Conservation (phyloP, 352 stramenopile genomes). For the Phytopythium sindhum region DNA sequence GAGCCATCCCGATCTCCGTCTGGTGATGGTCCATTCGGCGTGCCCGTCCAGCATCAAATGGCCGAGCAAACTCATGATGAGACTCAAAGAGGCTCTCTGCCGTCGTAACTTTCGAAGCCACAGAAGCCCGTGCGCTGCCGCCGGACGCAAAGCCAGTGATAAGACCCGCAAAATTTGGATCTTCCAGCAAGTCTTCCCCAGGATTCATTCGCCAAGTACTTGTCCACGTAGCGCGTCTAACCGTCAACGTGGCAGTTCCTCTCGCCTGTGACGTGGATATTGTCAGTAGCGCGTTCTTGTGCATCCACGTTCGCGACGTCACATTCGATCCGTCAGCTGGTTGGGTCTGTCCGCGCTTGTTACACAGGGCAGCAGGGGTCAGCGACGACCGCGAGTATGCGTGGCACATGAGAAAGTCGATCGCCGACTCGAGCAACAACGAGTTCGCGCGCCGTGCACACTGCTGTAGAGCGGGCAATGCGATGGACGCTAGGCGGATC, state of each 20-base stretch:
- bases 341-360: slow-evolving; percentile 2
- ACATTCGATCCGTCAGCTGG: slow-evolving; percentile 5
- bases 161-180: slow-evolving; percentile 6
- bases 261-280: slow-evolving; percentile 28
- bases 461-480: slow-evolving; percentile 55
- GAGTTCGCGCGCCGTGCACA: slow-evolving; percentile 30
- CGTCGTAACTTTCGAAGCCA: not conserved
- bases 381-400: slow-evolving; percentile 51
- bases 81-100: not conserved
- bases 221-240: slow-evolving; percentile 52
- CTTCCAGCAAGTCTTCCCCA: slow-evolving; percentile 16
- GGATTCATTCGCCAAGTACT: slow-evolving; percentile 42
- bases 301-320: slow-evolving; percentile 40
- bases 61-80: not conserved
- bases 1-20: not conserved
- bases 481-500: slow-evolving; percentile 35
- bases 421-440: slow-evolving; percentile 53
- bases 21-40: not conserved
- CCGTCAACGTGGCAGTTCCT: slow-evolving; percentile 29
- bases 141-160: not conserved
- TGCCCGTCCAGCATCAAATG: not conserved
- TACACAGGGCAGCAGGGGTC: slow-evolving; percentile 31
- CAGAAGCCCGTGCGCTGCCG: too few species aligned
- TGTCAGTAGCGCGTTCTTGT: slow-evolving; percentile 51
- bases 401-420: slow-evolving; percentile 82